Evolutionary conservation across 192 early-diverging fungal genomes (phyloP).

Genomic region (Gonapodya sp.): DNA sequence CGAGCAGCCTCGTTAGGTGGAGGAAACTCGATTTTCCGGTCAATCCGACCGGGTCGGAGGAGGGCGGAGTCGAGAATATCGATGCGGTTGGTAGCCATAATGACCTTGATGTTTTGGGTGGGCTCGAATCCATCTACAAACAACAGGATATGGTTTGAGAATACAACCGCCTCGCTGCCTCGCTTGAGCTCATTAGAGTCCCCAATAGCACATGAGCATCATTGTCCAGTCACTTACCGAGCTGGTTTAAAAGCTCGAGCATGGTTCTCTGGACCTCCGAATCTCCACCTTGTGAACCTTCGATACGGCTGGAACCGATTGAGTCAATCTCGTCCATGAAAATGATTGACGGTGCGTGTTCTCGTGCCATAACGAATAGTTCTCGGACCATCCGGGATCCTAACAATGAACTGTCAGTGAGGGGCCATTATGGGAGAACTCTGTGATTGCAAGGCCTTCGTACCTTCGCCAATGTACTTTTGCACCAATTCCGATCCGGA

Average conservation of each 20-base stretch:
- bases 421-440: no score
- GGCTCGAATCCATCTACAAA: constrained; percentile 70
- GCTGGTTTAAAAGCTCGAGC: constrained; percentile 81
- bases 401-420: no score
- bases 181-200: no score
- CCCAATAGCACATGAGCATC: no score
- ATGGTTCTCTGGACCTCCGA: constrained; percentile 87
- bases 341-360: constrained; percentile 85
- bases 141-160: no score
- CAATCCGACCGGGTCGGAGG: constrained; percentile 79
- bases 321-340: constrained; percentile 92
- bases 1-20: constrained; percentile 77
- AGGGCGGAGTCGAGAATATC: constrained; percentile 83
- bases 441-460: no score
- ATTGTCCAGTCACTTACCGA: constrained; percentile 25
- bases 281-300: constrained; percentile 63
- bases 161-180: no score
- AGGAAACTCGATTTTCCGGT: constrained; percentile 86
- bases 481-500: constrained; percentile 84
- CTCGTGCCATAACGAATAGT: constrained; percentile 76
- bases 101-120: constrained; percentile 84
- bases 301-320: constrained; percentile 77
- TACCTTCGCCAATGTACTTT: constrained; percentile 83
- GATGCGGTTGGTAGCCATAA: constrained; percentile 89
- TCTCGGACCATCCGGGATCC: constrained; percentile 83